Evolutionary conservation across 352 stramenopile species (phyloP).

Genomic region (Detonula confervacea): DNA sequence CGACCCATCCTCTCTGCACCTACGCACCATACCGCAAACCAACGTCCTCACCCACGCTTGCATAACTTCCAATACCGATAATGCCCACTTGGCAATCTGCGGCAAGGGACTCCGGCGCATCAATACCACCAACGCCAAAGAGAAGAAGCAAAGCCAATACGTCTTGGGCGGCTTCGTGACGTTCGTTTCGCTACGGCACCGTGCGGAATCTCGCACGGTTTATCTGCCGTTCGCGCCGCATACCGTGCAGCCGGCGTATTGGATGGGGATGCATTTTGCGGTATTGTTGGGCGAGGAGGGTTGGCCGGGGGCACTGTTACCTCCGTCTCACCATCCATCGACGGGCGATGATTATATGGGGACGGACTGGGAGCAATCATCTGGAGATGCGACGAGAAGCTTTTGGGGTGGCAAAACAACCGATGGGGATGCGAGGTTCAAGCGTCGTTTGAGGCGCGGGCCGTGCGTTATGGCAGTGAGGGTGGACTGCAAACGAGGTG

Average conservation of each 20-base stretch:
- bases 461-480: slow-evolving; percentile 34
- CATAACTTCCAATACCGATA: slow-evolving; percentile 47
- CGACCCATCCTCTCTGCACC: slow-evolving; percentile 28
- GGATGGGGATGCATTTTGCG: slow-evolving; percentile 62
- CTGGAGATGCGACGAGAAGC: no score
- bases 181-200: slow-evolving; percentile 72
- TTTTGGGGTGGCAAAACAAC: no score
- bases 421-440: no score
- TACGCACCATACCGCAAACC: slow-evolving; percentile 44
- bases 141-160: background rate
- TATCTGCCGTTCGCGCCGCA: slow-evolving; percentile 77
- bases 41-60: slow-evolving; percentile 46
- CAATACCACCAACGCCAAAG: background rate
- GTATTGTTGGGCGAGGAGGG: slow-evolving; percentile 60
- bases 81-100: slow-evolving; percentile 54
- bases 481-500: slow-evolving; percentile 35
- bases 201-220: slow-evolving; percentile 65
- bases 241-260: slow-evolving; percentile 58
- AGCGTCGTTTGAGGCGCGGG: no score
- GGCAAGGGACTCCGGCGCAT: slow-evolving; percentile 48
- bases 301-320: background rate
- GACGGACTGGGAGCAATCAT: no score
- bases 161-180: slow-evolving; percentile 75
- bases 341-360: no score
- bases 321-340: no score